Percentiles rank a stretch among this genome's conserved stretches.
phyloP scores from a whole-genome alignment of 1,284 basidiomycete species.

The Cerrena zonata region DNA sequence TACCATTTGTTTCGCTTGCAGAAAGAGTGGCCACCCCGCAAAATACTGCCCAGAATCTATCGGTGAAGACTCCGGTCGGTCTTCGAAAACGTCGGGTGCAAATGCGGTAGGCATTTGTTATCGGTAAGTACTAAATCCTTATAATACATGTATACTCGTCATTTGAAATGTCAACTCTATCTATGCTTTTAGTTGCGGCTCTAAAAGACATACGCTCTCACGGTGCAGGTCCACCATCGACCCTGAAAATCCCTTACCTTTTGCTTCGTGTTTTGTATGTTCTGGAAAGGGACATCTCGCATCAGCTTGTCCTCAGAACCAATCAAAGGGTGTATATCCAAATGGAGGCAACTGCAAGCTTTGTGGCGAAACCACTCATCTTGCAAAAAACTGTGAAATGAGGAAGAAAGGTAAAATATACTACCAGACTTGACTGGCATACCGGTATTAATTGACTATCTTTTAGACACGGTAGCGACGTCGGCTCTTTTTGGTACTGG shows the following conservation, averaged over 20 bases:
- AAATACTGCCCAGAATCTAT: slow-evolving; percentile 70
- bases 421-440: no score
- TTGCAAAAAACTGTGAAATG: slow-evolving; percentile 78
- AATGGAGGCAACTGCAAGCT: slow-evolving; percentile 88
- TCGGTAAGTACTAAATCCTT: slow-evolving; percentile 44
- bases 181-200: slow-evolving; percentile 66
- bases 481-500: slow-evolving; percentile 46
- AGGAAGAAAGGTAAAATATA: slow-evolving; percentile 56
- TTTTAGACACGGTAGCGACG: slow-evolving; percentile 24
- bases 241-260: slow-evolving; percentile 71
- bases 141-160: neutral
- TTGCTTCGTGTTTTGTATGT: slow-evolving; percentile 90
- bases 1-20: slow-evolving; percentile 84
- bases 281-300: slow-evolving; percentile 76
- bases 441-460: no score
- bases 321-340: slow-evolving; percentile 79
- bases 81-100: slow-evolving; percentile 20
- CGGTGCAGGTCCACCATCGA: slow-evolving; percentile 67
- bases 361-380: slow-evolving; percentile 78
- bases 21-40: slow-evolving; percentile 79
- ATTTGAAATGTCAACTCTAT: neutral
- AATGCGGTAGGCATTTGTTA: slow-evolving; percentile 72
- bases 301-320: slow-evolving; percentile 76
- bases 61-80: slow-evolving; percentile 9
- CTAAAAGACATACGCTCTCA: slow-evolving; percentile 71